A percentile compares a stretch with the other conserved stretches of the same genome.
phyloP scores from a whole-genome alignment of 768 basidiomycete genomes.

The Megacollybia marginata region DNA sequence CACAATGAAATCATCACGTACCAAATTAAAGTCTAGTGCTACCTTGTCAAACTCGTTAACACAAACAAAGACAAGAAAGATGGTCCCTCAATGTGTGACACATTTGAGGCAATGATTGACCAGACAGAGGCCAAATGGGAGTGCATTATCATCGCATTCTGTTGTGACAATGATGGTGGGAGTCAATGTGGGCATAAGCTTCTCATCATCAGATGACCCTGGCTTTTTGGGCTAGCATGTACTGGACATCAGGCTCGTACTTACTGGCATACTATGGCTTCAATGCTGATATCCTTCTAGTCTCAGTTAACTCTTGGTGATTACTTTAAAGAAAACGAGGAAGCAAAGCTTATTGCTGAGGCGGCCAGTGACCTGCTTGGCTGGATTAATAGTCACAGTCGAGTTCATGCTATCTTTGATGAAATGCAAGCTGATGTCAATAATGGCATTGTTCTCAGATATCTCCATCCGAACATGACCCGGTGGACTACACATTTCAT shows the following conservation, averaged over 20 bases:
- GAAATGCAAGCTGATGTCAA: conserved; percentile 5
- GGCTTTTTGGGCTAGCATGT: background rate
- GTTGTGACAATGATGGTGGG: background rate
- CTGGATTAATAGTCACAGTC: background rate
- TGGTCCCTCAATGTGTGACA: conserved; percentile 15
- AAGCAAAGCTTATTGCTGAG: background rate
- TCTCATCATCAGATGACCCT: background rate
- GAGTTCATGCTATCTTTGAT: background rate
- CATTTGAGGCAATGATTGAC: conserved; percentile 9
- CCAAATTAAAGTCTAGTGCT: conserved; percentile 9
- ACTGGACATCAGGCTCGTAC: background rate
- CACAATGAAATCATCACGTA: no score
- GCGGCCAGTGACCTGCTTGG: background rate
- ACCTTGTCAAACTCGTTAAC: conserved; percentile 16
- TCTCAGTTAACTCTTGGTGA: background rate
- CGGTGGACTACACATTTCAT: conserved; percentile 21
- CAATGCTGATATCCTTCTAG: background rate
- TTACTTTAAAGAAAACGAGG: background rate
- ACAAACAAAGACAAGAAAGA: conserved; percentile 17
- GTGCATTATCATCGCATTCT: background rate
- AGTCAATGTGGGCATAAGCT: background rate
- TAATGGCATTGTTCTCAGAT: background rate
- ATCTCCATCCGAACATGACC: conserved; percentile 20
- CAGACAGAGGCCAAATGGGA: conserved; percentile 4
- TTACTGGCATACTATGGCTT: background rate